phyloP scores from a whole-genome alignment of 306 rosid genomes.

The Astragalus glycyphyllos region DNA sequence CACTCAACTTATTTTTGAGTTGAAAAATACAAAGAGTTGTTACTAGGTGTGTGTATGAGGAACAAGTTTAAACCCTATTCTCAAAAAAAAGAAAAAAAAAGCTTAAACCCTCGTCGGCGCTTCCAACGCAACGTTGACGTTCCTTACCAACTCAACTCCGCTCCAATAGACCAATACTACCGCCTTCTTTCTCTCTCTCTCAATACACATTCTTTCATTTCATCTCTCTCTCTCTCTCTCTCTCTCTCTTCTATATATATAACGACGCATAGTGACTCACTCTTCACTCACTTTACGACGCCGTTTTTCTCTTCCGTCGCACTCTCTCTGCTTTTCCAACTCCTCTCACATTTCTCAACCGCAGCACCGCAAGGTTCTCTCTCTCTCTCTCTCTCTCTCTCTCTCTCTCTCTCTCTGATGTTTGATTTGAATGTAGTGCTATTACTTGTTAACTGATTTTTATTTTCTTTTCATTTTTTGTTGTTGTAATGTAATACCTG shows the following conservation, averaged over 20 bases:
- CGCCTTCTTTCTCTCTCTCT: conserved; percentile 8
- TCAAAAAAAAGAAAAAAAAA: too few species aligned
- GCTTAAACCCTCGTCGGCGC: conserved; percentile 23
- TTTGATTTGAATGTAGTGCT: conserved; percentile 3
- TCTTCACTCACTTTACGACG: conserved; percentile 16
- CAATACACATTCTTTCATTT: too few species aligned
- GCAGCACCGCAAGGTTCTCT: conserved; percentile 27
- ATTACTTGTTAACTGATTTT: not conserved
- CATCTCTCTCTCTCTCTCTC: not conserved
- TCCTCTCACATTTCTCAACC: not conserved
- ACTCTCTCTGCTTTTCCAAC: not conserved
- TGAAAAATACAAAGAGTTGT: not conserved
- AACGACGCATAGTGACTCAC: not conserved
- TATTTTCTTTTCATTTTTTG: not conserved
- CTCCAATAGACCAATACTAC: not conserved
- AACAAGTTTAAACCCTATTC: too few species aligned
- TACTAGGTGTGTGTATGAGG: too few species aligned
- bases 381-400: too few species aligned
- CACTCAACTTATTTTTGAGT: too few species aligned
- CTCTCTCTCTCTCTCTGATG: not conserved
- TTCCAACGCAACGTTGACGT: not conserved
- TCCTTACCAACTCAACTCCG: not conserved
- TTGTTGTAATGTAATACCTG: not conserved
- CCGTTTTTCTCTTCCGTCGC: conserved; percentile 28
- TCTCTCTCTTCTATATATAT: not conserved